Percentiles rank a stretch among this genome's conserved stretches.
These are phyloP conservation scores for Ramaria rubella DNA, from an alignment of 768 basidiomycete genomes.

Conservation along the genomic window DNA sequence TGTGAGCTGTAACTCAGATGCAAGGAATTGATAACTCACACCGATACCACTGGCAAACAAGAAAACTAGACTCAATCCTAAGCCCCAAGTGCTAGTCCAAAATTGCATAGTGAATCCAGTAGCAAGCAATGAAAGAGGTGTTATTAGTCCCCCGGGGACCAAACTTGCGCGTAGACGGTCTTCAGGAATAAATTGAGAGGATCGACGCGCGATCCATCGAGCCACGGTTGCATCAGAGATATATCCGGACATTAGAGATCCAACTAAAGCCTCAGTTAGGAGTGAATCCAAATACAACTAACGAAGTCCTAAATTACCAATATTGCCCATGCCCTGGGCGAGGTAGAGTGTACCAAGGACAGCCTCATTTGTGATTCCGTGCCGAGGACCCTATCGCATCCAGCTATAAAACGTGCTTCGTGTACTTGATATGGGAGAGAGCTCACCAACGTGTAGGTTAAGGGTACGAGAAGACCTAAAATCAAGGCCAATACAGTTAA, in stretches of 20 bases:
- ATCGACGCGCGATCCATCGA: conserved; percentile 41
- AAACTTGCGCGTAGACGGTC: conserved; percentile 55
- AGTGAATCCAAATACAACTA: neutral
- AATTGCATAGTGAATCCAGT: conserved; percentile 50
- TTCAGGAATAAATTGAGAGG: conserved; percentile 59
- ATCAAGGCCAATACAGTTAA: neutral
- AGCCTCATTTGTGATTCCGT: conserved; percentile 1
- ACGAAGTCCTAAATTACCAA: neutral
- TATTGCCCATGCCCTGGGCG: neutral
- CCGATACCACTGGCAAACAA: conserved; percentile 66
- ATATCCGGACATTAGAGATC: conserved; percentile 51
- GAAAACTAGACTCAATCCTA: conserved; percentile 45
- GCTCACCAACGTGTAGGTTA: conserved; percentile 1
- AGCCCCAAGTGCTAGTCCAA: conserved; percentile 42
- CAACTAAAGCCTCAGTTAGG: conserved; percentile 33
- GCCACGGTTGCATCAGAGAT: conserved; percentile 51
- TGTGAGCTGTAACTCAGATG: neutral
- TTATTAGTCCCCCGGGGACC: conserved; percentile 38
- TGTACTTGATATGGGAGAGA: neutral
- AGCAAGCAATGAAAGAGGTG: conserved; percentile 45
- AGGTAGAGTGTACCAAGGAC: conserved; percentile 7
- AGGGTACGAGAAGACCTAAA: conserved; percentile 1
- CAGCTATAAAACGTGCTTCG: neutral
- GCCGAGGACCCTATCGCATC: conserved; percentile 1
- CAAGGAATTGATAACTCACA: conserved; percentile 30